A percentile compares a stretch with the other conserved stretches of the same genome.
Conservation (phyloP, 257 asterid species). For the Solanum phureja region DNA sequence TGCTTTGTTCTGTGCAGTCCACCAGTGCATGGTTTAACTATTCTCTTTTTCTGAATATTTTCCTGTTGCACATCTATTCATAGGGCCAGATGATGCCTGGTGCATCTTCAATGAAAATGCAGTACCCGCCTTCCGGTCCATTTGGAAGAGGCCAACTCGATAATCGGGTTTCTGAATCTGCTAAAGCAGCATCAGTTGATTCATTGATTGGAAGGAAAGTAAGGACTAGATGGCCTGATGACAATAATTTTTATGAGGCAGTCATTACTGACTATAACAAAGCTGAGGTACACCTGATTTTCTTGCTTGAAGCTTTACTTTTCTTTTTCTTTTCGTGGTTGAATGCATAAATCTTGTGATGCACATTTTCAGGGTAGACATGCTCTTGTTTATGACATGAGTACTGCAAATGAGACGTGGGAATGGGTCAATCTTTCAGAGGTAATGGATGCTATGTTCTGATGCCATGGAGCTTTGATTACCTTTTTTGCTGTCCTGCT, state of each 20-base stretch:
- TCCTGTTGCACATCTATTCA: not conserved
- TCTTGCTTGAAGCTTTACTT: not conserved
- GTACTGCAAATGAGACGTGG: constrained; percentile 45
- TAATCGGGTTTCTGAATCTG: constrained; percentile 50
- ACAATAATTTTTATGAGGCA: constrained; percentile 90
- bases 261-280: constrained; percentile 61
- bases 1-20: not conserved
- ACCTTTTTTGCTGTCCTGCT: not conserved
- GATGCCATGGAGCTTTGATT: not conserved
- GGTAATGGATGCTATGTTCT: constrained; percentile 24
- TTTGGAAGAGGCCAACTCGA: constrained; percentile 73
- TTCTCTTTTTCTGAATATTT: constrained; percentile 1
- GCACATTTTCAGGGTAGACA: constrained; percentile 45
- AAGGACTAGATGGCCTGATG: constrained; percentile 97
- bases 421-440: constrained; percentile 71
- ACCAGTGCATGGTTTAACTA: not conserved
- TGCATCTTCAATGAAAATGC: constrained; percentile 58
- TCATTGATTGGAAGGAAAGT: constrained; percentile 77
- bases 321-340: not conserved
- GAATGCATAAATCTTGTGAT: constrained; percentile 8
- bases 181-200: constrained; percentile 47
- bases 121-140: constrained; percentile 53
- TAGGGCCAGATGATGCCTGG: constrained; percentile 46
- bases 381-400: constrained; percentile 64
- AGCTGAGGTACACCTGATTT: constrained; percentile 36